These are phyloP conservation scores for Heimioporus retisporus DNA, from an alignment of 1,284 basidiomycete species.

Conservation along the genomic window DNA sequence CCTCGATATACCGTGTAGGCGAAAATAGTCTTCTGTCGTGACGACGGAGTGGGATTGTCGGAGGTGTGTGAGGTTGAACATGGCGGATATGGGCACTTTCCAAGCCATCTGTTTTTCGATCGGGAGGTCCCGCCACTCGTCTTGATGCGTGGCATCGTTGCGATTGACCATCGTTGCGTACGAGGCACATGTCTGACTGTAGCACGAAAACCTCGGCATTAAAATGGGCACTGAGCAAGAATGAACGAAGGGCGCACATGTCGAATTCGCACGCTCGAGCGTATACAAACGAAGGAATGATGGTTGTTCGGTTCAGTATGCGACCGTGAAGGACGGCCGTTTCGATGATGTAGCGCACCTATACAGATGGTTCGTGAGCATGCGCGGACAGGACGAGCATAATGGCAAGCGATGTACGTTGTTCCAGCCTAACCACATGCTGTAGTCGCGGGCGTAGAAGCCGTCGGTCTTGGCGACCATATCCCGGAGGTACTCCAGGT, in stretches of 20 bases:
- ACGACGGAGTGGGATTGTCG: constrained; percentile 51
- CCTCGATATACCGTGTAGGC: constrained; percentile 47
- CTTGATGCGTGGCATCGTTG: constrained; percentile 45
- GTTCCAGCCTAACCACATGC: constrained; percentile 47
- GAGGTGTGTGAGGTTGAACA: constrained; percentile 59
- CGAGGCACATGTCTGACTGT: constrained; percentile 39
- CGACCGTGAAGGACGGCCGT: constrained; percentile 49
- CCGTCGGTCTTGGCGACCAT: constrained; percentile 42
- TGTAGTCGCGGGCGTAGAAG: constrained; percentile 48
- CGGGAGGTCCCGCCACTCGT: constrained; percentile 54
- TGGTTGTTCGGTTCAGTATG: constrained; percentile 48
- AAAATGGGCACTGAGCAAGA: not conserved
- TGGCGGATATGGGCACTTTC: constrained; percentile 49
- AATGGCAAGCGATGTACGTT: constrained; percentile 30
- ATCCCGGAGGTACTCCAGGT: constrained; percentile 29
- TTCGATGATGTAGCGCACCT: constrained; percentile 54
- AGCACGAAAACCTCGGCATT: too few species aligned
- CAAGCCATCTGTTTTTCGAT: constrained; percentile 54
- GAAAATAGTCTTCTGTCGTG: constrained; percentile 53
- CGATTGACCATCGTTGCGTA: constrained; percentile 54
- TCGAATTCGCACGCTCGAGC: constrained; percentile 53
- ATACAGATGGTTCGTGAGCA: constrained; percentile 9
- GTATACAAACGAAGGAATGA: constrained; percentile 53
- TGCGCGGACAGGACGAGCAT: not conserved
- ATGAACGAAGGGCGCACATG: constrained; percentile 29